Conservation (phyloP, 208 protist species). For the Phytomonas serpens region DNA sequence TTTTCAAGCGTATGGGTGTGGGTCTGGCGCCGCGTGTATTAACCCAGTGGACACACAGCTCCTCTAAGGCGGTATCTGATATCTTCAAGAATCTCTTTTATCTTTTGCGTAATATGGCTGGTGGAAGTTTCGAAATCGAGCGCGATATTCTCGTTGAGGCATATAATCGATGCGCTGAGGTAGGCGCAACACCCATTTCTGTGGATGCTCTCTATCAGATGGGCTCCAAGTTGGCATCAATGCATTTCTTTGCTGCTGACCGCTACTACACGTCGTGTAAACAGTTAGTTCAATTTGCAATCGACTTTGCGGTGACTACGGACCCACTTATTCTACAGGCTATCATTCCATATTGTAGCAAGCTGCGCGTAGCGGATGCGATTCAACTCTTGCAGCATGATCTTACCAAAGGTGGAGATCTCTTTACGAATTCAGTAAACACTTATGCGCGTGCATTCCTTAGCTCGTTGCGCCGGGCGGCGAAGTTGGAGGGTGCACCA, state of each 20-base stretch:
- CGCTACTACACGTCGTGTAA: constrained; percentile 57
- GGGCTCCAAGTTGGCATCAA: constrained; percentile 62
- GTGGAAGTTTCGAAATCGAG: constrained; percentile 58
- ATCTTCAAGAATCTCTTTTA: constrained; percentile 78
- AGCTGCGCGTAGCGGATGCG: constrained; percentile 55
- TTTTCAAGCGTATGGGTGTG: constrained; percentile 42
- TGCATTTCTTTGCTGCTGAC: constrained; percentile 73
- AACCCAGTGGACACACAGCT: constrained; percentile 50
- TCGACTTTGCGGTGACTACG: constrained; percentile 55
- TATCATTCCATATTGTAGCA: constrained; percentile 54
- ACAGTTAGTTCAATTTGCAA: constrained; percentile 57
- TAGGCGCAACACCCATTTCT: constrained; percentile 45
- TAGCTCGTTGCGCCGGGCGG: constrained; percentile 50
- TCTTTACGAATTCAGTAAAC: constrained; percentile 43
- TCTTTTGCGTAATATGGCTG: constrained; percentile 49
- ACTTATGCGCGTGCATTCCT: constrained; percentile 50
- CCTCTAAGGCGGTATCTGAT: constrained; percentile 63
- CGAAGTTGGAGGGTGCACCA: constrained; percentile 45
- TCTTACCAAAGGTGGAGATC: constrained; percentile 21
- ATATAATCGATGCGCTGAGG: constrained; percentile 53
- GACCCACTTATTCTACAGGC: constrained; percentile 68
- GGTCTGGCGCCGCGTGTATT: constrained; percentile 45
- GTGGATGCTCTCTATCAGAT: constrained; percentile 62
- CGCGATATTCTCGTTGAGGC: constrained; percentile 53
- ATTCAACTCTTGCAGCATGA: constrained; percentile 34